Conservation (phyloP, 768 basidiomycete species). For the Mycena capillaripes region DNA sequence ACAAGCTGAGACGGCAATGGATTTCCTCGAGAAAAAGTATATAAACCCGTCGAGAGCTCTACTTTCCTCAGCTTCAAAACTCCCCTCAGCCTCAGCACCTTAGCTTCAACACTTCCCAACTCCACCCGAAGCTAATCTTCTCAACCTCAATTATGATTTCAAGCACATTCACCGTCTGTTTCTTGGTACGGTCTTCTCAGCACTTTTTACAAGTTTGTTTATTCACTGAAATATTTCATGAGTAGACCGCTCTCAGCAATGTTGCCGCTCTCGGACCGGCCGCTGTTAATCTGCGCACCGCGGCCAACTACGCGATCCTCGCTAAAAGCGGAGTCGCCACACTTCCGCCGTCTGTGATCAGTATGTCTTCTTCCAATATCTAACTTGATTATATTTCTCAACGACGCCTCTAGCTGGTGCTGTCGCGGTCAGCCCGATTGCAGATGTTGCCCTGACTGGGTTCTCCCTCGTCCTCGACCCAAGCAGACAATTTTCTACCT, state of each 20-base stretch:
- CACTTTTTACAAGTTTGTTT: neutral
- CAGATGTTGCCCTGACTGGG: neutral
- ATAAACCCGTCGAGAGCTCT: no score
- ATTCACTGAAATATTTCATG: neutral
- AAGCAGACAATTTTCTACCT: neutral
- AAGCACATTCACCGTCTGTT: neutral
- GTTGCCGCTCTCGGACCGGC: neutral
- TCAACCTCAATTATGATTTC: neutral
- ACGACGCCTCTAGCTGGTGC: neutral
- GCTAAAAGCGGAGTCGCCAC: neutral
- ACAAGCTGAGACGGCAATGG: no score
- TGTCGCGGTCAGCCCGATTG: neutral
- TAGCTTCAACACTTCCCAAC: no score
- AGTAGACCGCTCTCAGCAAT: neutral
- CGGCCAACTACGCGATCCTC: constrained; percentile 1
- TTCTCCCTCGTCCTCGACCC: neutral
- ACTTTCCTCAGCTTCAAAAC: no score
- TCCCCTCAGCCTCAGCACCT: neutral
- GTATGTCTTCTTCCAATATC: neutral
- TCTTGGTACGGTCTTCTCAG: neutral
- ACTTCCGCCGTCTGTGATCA: neutral
- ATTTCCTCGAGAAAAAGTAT: no score
- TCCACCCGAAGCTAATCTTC: no score
- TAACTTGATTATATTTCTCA: accelerated
- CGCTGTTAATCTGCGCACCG: neutral